Evolutionary conservation across 305 asterid genomes (phyloP), one percentile per base, ranked within the genome.

Genomic region (Coffea humblotiana): DNA sequence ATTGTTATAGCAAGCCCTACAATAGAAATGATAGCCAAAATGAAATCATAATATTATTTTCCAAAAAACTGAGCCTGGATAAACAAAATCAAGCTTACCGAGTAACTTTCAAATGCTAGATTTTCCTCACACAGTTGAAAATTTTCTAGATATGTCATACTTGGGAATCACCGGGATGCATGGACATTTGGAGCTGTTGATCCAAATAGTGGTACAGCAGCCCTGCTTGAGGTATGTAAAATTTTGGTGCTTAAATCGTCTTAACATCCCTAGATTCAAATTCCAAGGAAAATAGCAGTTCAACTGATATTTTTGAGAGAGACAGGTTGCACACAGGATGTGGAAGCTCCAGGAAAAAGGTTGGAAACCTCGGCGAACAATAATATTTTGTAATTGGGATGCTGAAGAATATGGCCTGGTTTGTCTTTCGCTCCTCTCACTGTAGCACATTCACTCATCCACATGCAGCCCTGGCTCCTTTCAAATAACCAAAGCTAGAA

Each of bases 181-280:
- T 94, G 98, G 98, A 89, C 98, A 65, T 93, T 94, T 81, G 97
- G 98, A 85, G 97, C 97, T 76, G 96, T 75, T 71, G 98, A 94
- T 89, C 97, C 97, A 37, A 93, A 89, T 64, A 94, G 97, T 81
- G 98, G 98, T 83, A 94, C 98, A 6, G 97, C 97, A 64, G 83
- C 94, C 84, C 86, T 94, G 86, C 97, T 93, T 52, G 97, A 90
- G 96, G 98, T 94, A 74, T 60, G 68, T 25, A 67, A 13, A 60
- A 32, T 15, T 73, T 45, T 60, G 52, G 48, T 16, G 10, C 40
- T 45, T 16, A 19, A 21, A 52, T 6, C 60, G 19, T 67, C 25
- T 49, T 3, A 76, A 21, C 35, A 32, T 12, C 3, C 37, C 23
- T 47, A 23, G 9, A 60, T 75, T 67, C 25, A 48, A 69, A 67